Evolutionary conservation across 1,139 yeast genomes (phyloP).

Genomic region (Schwanniomyces etchellsii): DNA sequence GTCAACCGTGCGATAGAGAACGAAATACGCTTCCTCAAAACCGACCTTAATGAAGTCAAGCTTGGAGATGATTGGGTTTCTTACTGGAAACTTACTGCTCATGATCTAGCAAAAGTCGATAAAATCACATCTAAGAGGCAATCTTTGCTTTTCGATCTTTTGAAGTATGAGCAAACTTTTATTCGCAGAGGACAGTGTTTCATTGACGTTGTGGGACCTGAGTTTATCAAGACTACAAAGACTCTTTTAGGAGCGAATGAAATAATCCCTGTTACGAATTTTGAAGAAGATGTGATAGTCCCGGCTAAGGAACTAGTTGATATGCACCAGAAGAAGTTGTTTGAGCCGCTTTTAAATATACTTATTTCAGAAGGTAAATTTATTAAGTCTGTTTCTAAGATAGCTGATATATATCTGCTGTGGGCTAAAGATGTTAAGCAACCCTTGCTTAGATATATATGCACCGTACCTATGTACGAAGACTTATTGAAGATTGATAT

Average conservation of each 20-base stretch:
- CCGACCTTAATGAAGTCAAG: conserved; percentile 31
- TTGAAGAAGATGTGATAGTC: conserved; percentile 55
- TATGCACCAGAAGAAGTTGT: conserved; percentile 50
- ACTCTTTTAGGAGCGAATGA: conserved; percentile 29
- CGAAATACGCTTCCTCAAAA: conserved; percentile 26
- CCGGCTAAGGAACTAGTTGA: conserved; percentile 59
- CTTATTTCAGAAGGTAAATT: conserved; percentile 57
- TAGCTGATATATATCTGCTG: conserved; percentile 57
- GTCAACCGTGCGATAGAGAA: conserved; percentile 33
- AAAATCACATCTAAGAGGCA: conserved; percentile 59
- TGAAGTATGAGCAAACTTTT: conserved; percentile 71
- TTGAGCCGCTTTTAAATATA: conserved; percentile 45
- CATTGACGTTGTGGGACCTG: conserved; percentile 44
- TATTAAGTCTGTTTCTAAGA: conserved; percentile 42
- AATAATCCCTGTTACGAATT: conserved; percentile 34
- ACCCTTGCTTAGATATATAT: conserved; percentile 57
- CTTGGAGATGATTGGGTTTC: conserved; percentile 65
- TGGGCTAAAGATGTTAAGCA: conserved; percentile 62
- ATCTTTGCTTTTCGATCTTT: conserved; percentile 71
- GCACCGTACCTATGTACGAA: conserved; percentile 30
- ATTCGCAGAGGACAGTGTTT: conserved; percentile 65
- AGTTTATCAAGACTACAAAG: conserved; percentile 44
- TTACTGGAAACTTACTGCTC: conserved; percentile 63
- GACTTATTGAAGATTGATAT: conserved; percentile 34
- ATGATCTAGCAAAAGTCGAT: conserved; percentile 50